Conservation (phyloP, 2,329 filamentous ascomycete genomes). For the Fonsecaea pedrosoi region DNA sequence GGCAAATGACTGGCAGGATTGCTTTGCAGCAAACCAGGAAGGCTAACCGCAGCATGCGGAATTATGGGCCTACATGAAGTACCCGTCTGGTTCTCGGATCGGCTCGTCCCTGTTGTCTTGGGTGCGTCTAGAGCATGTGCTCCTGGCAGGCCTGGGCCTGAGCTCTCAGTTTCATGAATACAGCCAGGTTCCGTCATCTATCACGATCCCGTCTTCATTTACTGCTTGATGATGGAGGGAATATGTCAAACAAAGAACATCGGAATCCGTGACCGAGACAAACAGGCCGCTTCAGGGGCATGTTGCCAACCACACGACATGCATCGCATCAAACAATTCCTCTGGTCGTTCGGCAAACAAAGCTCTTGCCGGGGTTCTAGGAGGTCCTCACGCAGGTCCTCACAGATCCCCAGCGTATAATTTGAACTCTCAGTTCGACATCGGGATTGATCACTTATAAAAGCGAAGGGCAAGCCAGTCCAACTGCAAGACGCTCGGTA, state of each 20-base stretch:
- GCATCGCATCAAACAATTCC: background rate
- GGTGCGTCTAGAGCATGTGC: background rate
- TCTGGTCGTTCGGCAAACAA: slow-evolving; percentile 1
- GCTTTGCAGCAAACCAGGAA: background rate
- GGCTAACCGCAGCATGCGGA: background rate
- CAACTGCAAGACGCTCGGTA: background rate
- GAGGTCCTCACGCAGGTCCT: background rate
- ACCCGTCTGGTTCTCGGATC: background rate
- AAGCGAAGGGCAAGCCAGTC: background rate
- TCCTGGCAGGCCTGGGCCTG: background rate
- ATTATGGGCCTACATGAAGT: background rate
- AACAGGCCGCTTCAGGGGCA: background rate
- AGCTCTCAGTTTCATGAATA: background rate
- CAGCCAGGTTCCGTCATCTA: background rate
- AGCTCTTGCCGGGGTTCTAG: background rate
- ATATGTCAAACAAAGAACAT: slow-evolving; percentile 5
- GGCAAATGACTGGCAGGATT: background rate
- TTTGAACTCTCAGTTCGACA: background rate
- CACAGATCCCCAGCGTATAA: background rate
- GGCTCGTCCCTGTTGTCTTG: background rate
- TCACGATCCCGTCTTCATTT: background rate
- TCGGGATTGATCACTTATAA: background rate
- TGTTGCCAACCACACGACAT: background rate
- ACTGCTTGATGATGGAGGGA: background rate
- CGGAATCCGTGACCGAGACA: slow-evolving; percentile 4